These are phyloP conservation scores for Saccharomyces jurei DNA, from an alignment of 805 yeast genomes.

Conservation along the genomic window DNA sequence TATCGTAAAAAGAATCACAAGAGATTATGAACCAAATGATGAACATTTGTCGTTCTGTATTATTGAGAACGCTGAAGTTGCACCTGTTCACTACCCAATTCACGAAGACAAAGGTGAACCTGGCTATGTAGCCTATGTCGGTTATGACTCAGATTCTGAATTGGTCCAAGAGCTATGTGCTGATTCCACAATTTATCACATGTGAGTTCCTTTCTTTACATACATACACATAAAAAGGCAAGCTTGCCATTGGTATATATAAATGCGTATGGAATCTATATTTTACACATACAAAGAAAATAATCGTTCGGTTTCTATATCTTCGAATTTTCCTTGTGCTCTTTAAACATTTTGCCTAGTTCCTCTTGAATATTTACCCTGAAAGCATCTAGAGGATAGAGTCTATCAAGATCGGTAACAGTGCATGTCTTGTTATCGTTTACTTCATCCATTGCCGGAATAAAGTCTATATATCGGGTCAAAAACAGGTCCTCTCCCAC, in stretches of 20 bases:
- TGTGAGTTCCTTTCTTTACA: constrained; percentile 8
- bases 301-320: background rate
- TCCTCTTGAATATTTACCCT: constrained; percentile 10
- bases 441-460: background rate
- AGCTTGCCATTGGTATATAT: background rate
- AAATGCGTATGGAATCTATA: constrained; percentile 1
- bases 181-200: constrained; percentile 22
- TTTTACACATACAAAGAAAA: background rate
- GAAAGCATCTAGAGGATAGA: constrained; percentile 7
- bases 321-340: background rate
- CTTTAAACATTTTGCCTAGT: background rate
- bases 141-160: constrained; percentile 20
- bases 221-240: background rate
- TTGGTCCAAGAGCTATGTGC: constrained; percentile 21
- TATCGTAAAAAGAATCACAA: constrained; percentile 32
- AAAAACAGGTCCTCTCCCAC: constrained; percentile 4
- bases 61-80: constrained; percentile 25
- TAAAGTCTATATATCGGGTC: background rate
- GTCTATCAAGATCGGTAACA: constrained; percentile 20
- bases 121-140: constrained; percentile 30
- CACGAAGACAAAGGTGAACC: constrained; percentile 29
- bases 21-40: constrained; percentile 34
- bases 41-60: constrained; percentile 33
- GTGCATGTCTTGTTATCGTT: constrained; percentile 10
- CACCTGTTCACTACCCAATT: constrained; percentile 29